Percentiles rank a stretch among this genome's conserved stretches.
These are phyloP conservation scores for Botrytis deweyae DNA, from an alignment of 2,329 filamentous ascomycete species.

Conservation along the genomic window DNA sequence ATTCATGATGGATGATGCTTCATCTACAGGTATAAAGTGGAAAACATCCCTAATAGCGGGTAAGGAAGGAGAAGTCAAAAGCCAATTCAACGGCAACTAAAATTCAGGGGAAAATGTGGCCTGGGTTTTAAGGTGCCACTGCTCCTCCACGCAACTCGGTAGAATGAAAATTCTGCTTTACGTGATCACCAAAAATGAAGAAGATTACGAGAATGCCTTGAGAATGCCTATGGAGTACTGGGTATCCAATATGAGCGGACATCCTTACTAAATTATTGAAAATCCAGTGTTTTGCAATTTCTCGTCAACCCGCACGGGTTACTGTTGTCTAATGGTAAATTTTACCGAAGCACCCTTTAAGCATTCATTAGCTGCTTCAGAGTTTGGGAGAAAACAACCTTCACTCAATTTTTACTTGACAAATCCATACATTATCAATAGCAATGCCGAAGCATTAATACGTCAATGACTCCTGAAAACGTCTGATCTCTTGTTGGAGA, in stretches of 20 bases:
- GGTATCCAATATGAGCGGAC: neutral
- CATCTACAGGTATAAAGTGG: neutral
- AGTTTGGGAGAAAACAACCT: neutral
- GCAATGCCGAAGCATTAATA: neutral
- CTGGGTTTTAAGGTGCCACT: neutral
- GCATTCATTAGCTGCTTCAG: conserved; percentile 2
- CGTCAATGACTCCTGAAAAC: neutral
- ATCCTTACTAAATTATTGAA: neutral
- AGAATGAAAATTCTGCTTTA: neutral
- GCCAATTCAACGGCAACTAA: neutral
- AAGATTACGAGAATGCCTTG: neutral
- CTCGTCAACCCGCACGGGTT: neutral
- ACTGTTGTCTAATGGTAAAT: neutral
- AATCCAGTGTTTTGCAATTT: neutral
- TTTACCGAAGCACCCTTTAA: conserved; percentile 7
- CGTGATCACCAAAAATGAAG: neutral
- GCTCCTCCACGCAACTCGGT: neutral
- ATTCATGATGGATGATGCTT: neutral
- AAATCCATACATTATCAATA: neutral
- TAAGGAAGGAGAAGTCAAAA: neutral
- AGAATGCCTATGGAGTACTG: neutral
- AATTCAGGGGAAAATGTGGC: neutral
- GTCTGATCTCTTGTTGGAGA: neutral
- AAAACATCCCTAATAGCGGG: neutral
- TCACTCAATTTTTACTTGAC: neutral